Conservation (phyloP, 78 protist genomes). For the Dictyostelium capitatum region DNA sequence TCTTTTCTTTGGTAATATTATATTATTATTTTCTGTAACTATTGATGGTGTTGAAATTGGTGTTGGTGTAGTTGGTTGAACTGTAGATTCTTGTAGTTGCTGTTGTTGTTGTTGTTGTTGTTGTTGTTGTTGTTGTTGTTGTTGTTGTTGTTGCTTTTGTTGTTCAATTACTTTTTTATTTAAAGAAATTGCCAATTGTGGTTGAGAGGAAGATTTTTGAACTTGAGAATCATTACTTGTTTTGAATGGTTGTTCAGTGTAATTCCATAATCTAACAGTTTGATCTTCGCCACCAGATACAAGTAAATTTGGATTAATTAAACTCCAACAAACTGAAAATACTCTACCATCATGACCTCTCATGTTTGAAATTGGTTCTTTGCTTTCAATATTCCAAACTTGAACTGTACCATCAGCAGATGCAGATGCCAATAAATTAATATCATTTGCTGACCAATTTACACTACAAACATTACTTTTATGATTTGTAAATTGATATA, state of each 20-base stretch:
- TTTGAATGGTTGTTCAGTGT: conserved; percentile 8
- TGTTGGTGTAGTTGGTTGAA: not conserved
- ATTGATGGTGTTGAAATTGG: not conserved
- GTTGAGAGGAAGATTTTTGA: conserved; percentile 2
- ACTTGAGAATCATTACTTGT: conserved; percentile 4
- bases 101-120: conserved; percentile 9
- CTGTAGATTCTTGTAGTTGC: not conserved
- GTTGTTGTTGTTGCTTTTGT: not conserved
- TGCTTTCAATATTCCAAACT: conserved; percentile 52
- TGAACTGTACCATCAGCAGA: conserved; percentile 52
- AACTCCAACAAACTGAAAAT: conserved; percentile 46
- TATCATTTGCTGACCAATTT: conserved; percentile 49
- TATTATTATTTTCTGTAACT: not conserved
- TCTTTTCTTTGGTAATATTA: not conserved
- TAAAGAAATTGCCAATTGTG: conserved; percentile 9
- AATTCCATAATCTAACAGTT: conserved; percentile 78
- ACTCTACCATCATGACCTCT: conserved; percentile 80
- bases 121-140: conserved; percentile 1
- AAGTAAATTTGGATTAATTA: conserved; percentile 7
- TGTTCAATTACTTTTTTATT: not conserved
- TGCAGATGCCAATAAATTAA: conserved; percentile 15
- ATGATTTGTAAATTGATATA: conserved; percentile 25
- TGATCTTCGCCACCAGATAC: conserved; percentile 79
- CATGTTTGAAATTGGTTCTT: conserved; percentile 20
- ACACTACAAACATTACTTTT: conserved; percentile 41